Evolutionary conservation across 306 rosid species (phyloP).

Genomic region (Trifolium subterraneum): DNA sequence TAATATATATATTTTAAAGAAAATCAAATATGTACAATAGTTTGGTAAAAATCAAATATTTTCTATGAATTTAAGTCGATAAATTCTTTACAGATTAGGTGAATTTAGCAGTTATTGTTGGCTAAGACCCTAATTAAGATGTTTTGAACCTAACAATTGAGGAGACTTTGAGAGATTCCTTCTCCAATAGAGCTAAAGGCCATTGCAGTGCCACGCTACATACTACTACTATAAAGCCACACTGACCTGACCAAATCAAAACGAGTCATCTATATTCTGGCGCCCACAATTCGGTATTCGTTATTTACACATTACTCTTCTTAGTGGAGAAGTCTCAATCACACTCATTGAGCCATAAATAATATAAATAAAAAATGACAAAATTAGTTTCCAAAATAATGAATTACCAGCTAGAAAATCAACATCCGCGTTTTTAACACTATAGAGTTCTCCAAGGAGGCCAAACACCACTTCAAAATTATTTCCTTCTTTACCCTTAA

Average conservation of each 20-base stretch:
- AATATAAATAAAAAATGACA: background rate
- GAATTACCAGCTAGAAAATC: background rate
- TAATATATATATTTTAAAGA: too few relatives aligned
- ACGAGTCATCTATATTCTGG: background rate
- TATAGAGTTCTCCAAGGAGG: background rate
- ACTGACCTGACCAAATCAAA: background rate
- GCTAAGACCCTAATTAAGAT: too few relatives aligned
- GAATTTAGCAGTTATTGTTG: too few relatives aligned
- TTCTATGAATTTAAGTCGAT: too few relatives aligned
- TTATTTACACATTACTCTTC: background rate
- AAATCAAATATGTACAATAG: too few relatives aligned
- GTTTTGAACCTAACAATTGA: too few relatives aligned
- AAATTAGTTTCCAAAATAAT: background rate
- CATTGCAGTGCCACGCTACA: background rate
- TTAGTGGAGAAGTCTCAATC: background rate
- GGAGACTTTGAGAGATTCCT: too few relatives aligned
- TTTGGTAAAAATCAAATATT: too few relatives aligned
- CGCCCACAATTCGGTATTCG: background rate
- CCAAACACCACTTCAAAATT: background rate
- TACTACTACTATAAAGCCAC: background rate
- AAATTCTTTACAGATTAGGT: too few relatives aligned
- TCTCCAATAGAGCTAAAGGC: background rate
- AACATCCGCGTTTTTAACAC: slow-evolving; percentile 54
- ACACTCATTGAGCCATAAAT: background rate
- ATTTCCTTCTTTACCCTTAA: too few relatives aligned